These are phyloP conservation scores for Carpinus viminea DNA, from an alignment of 306 rosid genomes.

Conservation along the genomic window DNA sequence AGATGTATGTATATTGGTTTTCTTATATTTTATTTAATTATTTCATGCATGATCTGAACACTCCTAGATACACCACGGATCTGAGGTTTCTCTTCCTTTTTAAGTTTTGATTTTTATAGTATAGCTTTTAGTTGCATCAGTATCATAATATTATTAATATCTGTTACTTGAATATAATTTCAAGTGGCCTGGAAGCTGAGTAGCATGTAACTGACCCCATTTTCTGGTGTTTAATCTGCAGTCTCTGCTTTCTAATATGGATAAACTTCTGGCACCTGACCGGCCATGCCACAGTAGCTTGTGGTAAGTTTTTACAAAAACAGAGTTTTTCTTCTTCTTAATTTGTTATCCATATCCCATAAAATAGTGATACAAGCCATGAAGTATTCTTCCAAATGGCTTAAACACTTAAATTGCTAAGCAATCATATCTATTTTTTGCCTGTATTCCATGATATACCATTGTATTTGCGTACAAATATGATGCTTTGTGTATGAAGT, in stretches of 20 bases:
- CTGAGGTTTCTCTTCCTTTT: not conserved
- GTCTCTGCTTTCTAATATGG: constrained; percentile 82
- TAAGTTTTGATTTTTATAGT: constrained; percentile 13
- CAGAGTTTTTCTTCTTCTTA: constrained; percentile 9
- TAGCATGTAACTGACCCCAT: constrained; percentile 10
- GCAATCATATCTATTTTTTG: not conserved
- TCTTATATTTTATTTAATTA: not conserved
- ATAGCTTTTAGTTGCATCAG: constrained; percentile 20
- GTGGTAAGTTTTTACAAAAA: constrained; percentile 58
- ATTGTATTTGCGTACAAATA: not conserved
- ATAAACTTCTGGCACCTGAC: constrained; percentile 80
- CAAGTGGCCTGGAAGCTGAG: constrained; percentile 12
- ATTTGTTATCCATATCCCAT: not conserved
- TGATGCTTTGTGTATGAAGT: not conserved
- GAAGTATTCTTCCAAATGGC: not conserved
- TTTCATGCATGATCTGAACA: constrained; percentile 1
- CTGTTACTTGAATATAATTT: constrained; percentile 14
- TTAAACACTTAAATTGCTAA: not conserved
- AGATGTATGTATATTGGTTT: not conserved
- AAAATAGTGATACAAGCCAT: not conserved
- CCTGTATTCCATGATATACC: not conserved
- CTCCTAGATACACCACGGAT: not conserved
- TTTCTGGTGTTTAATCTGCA: constrained; percentile 52
- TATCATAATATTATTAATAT: constrained; percentile 16
- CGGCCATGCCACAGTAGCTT: constrained; percentile 86